Percentiles rank a stretch among this genome's conserved stretches.
Conservation (phyloP, 2,329 filamentous ascomycete species). For the Tolypocladium paradoxum region DNA sequence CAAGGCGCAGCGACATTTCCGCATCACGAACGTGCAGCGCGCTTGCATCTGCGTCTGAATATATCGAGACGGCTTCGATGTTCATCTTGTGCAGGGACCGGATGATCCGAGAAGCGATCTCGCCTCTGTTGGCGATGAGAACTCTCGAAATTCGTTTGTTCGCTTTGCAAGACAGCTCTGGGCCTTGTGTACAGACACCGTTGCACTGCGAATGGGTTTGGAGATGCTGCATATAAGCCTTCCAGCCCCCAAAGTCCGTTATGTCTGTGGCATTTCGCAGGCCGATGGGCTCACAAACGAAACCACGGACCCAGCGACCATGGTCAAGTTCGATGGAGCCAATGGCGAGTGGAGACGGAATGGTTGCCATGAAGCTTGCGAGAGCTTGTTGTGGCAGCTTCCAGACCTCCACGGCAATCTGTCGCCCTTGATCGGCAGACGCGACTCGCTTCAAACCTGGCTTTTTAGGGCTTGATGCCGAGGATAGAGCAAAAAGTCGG, state of each 20-base stretch:
- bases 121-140: slow-evolving; percentile 66
- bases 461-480: slow-evolving; percentile 11
- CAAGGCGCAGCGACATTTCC: slow-evolving; percentile 54
- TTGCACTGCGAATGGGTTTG: slow-evolving; percentile 1
- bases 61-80: slow-evolving; percentile 59
- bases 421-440: slow-evolving; percentile 8
- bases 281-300: slow-evolving; percentile 25
- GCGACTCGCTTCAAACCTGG: slow-evolving; percentile 20
- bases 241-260: slow-evolving; percentile 20
- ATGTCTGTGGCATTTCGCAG: slow-evolving; percentile 19
- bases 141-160: slow-evolving; percentile 13
- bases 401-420: slow-evolving; percentile 26
- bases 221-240: slow-evolving; percentile 10
- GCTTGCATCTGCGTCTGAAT: slow-evolving; percentile 49
- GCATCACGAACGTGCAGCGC: slow-evolving; percentile 62
- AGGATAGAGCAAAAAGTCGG: slow-evolving; percentile 16
- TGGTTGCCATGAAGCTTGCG: slow-evolving; percentile 20
- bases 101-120: slow-evolving; percentile 64
- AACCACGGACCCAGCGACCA: slow-evolving; percentile 22
- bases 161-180: background rate
- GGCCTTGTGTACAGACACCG: background rate
- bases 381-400: slow-evolving; percentile 16
- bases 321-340: slow-evolving; percentile 23
- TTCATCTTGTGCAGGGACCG: slow-evolving; percentile 55
- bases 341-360: slow-evolving; percentile 22